Evolutionary conservation across 495 filamentous ascomycete genomes (phyloP).

Genomic region (Tetracladium setigerum): DNA sequence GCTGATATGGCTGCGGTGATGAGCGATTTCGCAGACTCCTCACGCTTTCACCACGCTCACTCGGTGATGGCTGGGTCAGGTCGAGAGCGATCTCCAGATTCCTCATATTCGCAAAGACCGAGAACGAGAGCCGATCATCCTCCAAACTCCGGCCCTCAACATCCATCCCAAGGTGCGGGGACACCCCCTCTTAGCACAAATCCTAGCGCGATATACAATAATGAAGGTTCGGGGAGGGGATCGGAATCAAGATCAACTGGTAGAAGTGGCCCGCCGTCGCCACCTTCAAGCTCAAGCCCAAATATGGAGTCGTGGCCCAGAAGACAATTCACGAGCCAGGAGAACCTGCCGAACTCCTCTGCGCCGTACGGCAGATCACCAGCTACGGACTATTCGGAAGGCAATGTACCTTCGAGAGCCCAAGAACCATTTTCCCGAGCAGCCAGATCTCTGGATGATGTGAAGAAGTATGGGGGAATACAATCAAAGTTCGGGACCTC

Average conservation of each 20-base stretch:
- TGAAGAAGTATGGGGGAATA: constrained; percentile 27
- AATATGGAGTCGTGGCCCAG: constrained; percentile 6
- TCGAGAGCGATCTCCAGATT: constrained; percentile 13
- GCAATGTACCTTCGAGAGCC: neutral
- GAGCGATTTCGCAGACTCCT: constrained; percentile 23
- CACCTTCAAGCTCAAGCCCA: constrained; percentile 15
- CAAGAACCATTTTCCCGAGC: constrained; percentile 12
- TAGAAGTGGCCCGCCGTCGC: constrained; percentile 7
- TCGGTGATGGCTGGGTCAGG: constrained; percentile 13
- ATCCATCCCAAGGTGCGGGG: neutral
- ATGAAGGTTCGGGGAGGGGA: neutral
- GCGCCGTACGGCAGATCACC: constrained; percentile 4
- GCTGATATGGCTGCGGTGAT: constrained; percentile 28
- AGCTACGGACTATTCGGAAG: no score
- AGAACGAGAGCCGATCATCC: constrained; percentile 11
- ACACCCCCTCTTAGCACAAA: constrained; percentile 9
- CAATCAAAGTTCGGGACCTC: constrained; percentile 74
- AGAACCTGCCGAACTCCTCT: constrained; percentile 8
- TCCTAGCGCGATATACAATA: constrained; percentile 1
- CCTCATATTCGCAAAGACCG: constrained; percentile 16
- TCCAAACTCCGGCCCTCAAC: constrained; percentile 18
- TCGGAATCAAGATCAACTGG: neutral
- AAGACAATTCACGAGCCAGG: constrained; percentile 14
- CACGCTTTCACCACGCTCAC: constrained; percentile 14
- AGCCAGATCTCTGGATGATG: constrained; percentile 16